Evolutionary conservation across 83 land plant species (phyloP).

Genomic region (Picea mariana): DNA sequence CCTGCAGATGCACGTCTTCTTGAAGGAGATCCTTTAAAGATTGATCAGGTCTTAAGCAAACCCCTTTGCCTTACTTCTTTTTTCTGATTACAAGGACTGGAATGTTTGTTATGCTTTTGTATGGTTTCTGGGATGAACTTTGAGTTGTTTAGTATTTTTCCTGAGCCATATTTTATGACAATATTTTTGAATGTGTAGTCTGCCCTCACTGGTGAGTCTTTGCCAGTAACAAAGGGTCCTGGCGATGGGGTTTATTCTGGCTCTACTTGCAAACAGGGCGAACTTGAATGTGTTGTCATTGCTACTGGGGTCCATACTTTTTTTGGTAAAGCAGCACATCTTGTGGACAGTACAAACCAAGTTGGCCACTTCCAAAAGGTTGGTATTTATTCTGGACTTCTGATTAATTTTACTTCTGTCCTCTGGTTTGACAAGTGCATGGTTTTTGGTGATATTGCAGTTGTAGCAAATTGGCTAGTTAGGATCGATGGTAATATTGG

Average conservation of each 20-base stretch:
- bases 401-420: neutral
- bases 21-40: constrained; percentile 84
- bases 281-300: constrained; percentile 53
- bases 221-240: constrained; percentile 50
- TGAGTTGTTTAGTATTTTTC: too few relatives aligned
- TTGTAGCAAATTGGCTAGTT: neutral
- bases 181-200: constrained; percentile 27
- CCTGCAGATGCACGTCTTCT: constrained; percentile 92
- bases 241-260: constrained; percentile 52
- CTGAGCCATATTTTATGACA: neutral
- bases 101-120: neutral
- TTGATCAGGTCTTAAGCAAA: constrained; percentile 53
- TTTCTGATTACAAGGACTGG: neutral
- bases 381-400: too few relatives aligned
- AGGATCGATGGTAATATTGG: neutral
- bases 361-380: constrained; percentile 57
- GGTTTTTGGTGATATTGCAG: neutral
- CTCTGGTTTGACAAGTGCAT: neutral
- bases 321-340: constrained; percentile 65
- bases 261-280: constrained; percentile 56
- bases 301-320: constrained; percentile 66
- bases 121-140: neutral
- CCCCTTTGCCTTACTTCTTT: neutral
- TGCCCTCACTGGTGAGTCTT: constrained; percentile 55
- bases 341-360: constrained; percentile 52